Evolutionary conservation across 768 basidiomycete species (phyloP), one percentile per base, ranked within the genome.

Genomic region (Brasilioporus rufonigricans): DNA sequence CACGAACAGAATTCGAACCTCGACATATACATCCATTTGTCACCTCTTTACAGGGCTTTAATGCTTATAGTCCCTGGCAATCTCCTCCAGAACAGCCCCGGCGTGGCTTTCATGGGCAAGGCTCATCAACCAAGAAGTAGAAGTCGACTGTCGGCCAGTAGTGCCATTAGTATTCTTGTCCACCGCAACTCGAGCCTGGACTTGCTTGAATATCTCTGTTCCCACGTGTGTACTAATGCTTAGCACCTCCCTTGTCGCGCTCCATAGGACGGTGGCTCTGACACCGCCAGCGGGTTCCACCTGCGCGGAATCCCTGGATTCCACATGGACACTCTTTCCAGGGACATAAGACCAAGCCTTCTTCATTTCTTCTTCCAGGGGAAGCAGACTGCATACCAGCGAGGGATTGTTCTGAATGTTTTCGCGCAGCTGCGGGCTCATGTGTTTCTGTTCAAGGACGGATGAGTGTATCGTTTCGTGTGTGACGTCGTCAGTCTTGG

Each of bases 381-480:
- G 77, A 21, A 75, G 64, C 1, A 87, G 72, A 7, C 62, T 6
- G 41, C 60, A 66, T 16, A 88, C 58, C 4, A 87, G 59, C 7
- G 68, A 64, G 2, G 80, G 80, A 53, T 81, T 65, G n/a, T 70
- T 64, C 39, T 67, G 61, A 21, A 87, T 47, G 14, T 63, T 67
- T 16, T 66, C 58, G 16, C 56, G 60, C 29, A 85, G 59, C 18
- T 68, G 61, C 5, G 74, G 67, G 46, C 66, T 60, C 8, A 77
- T 57, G 16, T 62, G 54, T 5, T 57, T 61, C 59, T 84, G 86
- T 33, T 76, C 66, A 35, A 82, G 61, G 2, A 83, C 84, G 14
- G 86, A 87, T 5, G 79, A 71, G 58, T 88, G 86, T 35, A 87
- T 79, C 1, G 66, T 76, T 70, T 89, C 86, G 45, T 82, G 75